Base-by-base conservation (phyloP, 1,139 yeast species). In the Tardiomyces blankii region DNA sequence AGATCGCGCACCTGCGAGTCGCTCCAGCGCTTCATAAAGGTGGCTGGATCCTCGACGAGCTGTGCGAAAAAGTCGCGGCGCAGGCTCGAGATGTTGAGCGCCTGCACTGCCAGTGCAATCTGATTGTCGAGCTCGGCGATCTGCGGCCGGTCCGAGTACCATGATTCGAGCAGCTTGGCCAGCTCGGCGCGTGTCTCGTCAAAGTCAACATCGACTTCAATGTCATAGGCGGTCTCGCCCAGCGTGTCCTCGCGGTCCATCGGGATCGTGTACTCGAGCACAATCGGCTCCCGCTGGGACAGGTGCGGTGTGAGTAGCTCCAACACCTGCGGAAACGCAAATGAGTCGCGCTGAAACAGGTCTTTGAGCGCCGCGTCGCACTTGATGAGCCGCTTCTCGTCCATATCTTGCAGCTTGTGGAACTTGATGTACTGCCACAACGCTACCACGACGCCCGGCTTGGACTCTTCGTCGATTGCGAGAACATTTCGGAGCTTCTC, bases 341-440 rank as follows among this genome's bases (percentile, higher is more conserved):
- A 54, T 12, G 67, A 60, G 41, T 68, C 72, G 18, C 62, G 58
- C 28, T 58, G 58, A 47, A 66, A 64, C 42, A 88, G 69, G 42
- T 69, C 74, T 52, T 70, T 70, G 52, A 91, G 70, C 3, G 78
- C 70, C 18, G 73, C 80, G 61, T 91, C 96, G 46, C 89, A 74
- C 59, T 80, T 78, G 44, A 86, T 72, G 19, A 75, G 62, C 38
- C 78, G 68, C 55, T 72, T 74, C 57, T 76, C 85, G 43, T 73
- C 76, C 4, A 65, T 61, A 41, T 75, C 77, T 52, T 75, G 79
- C 53, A 87, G 69, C 51, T 81, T 78, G 59, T 84, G 84, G 64
- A 77, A 77, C 57, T 84, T 80, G 45, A 85, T 82, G 62, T 91
- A 91, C 64, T 86, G 91, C 89, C 96, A 91, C 45, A 91, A 69